Percentiles rank a stretch among this genome's conserved stretches.
Evolutionary conservation across 2,329 filamentous ascomycete genomes (phyloP).

Genomic region (Arthrobotrys iridis): DNA sequence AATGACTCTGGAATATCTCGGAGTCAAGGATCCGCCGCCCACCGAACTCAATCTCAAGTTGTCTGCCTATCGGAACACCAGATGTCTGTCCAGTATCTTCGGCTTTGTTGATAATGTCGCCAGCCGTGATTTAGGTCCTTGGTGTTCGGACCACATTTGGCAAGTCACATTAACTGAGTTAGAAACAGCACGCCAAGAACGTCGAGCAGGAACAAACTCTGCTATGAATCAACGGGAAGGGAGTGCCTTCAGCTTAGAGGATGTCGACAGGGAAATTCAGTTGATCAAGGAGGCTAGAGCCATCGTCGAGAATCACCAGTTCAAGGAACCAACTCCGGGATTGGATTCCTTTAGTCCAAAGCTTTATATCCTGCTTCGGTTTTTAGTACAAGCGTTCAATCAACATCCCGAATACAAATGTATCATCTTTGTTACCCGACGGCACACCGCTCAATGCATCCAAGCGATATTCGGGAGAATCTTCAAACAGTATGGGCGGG

Average conservation of each 20-base stretch:
- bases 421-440: slow-evolving; percentile 86
- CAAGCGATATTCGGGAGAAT: slow-evolving; percentile 72
- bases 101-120: slow-evolving; percentile 53
- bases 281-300: slow-evolving; percentile 70
- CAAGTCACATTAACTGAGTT: slow-evolving; percentile 73
- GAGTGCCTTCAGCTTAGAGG: slow-evolving; percentile 58
- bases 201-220: slow-evolving; percentile 60
- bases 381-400: slow-evolving; percentile 73
- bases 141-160: slow-evolving; percentile 88
- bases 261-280: slow-evolving; percentile 67
- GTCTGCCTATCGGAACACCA: slow-evolving; percentile 61
- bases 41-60: slow-evolving; percentile 70
- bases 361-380: slow-evolving; percentile 70
- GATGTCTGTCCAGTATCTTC: slow-evolving; percentile 60
- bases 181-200: slow-evolving; percentile 71
- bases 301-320: slow-evolving; percentile 67
- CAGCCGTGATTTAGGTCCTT: slow-evolving; percentile 71
- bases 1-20: slow-evolving; percentile 69
- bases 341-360: slow-evolving; percentile 74
- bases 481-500: slow-evolving; percentile 56
- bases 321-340: slow-evolving; percentile 61
- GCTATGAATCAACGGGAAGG: slow-evolving; percentile 15
- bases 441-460: slow-evolving; percentile 79
- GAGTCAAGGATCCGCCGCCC: slow-evolving; percentile 66
- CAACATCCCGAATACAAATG: slow-evolving; percentile 71